phyloP scores from a whole-genome alignment of 306 rosid species.

The Styphnolobium japonicum region DNA sequence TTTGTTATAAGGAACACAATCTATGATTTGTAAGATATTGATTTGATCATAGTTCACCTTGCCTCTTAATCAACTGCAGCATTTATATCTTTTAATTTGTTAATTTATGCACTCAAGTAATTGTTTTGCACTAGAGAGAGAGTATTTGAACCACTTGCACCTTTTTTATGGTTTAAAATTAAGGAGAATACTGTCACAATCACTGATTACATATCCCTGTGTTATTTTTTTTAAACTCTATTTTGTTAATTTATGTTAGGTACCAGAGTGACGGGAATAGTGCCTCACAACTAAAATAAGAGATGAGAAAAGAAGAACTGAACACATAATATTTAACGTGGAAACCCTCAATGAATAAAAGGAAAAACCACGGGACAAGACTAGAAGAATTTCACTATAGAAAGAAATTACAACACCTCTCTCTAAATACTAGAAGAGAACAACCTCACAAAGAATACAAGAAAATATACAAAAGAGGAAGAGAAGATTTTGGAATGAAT shows the following conservation, averaged over 20 bases:
- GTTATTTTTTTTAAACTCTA: not conserved
- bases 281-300: too few species aligned
- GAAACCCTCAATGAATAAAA: too few species aligned
- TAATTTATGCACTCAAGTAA: not conserved
- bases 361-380: too few species aligned
- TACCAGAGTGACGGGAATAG: too few species aligned
- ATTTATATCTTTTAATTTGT: not conserved
- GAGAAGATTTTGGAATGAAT: too few species aligned
- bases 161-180: not conserved
- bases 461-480: too few species aligned
- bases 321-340: too few species aligned
- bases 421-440: too few species aligned
- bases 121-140: not conserved
- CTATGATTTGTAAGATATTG: not conserved
- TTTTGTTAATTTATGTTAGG: not conserved
- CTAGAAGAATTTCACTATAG: too few species aligned
- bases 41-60: not conserved
- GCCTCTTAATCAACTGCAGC: not conserved
- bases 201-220: not conserved
- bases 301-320: too few species aligned
- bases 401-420: too few species aligned
- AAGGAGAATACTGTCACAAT: not conserved
- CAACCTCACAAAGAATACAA: too few species aligned
- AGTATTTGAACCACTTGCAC: not conserved
- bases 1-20: not conserved